phyloP scores from a whole-genome alignment of 495 filamentous ascomycete species.

The Achaetomiella virescens region DNA sequence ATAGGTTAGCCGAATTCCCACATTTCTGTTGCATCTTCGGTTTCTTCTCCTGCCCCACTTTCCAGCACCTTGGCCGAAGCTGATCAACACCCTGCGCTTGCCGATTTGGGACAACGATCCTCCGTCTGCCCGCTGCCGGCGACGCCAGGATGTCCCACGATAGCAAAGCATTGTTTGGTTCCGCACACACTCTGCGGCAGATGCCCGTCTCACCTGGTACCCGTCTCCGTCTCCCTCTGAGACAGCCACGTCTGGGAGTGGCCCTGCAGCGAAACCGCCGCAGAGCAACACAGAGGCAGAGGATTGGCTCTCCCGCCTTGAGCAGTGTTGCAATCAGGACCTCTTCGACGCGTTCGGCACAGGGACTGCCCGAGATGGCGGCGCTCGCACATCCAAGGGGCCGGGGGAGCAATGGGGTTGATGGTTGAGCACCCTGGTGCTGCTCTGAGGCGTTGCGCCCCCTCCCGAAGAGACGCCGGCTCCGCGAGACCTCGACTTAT shows the following conservation, averaged over 20 bases:
- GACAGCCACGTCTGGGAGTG: neutral
- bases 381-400: neutral
- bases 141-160: neutral
- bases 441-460: neutral
- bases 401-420: neutral
- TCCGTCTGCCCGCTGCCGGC: neutral
- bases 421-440: neutral
- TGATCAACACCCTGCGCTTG: slow-evolving; percentile 10
- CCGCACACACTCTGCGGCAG: neutral
- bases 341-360: neutral
- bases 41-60: slow-evolving; percentile 3
- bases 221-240: no score
- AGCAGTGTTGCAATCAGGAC: neutral
- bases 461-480: neutral
- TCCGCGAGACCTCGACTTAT: neutral
- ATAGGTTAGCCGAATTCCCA: no score
- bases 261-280: neutral
- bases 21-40: neutral
- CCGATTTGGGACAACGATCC: neutral
- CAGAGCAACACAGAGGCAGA: neutral
- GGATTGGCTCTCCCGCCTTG: neutral
- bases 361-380: neutral
- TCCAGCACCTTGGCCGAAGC: neutral
- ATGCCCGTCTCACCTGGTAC: neutral
- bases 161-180: neutral